Evolutionary conservation across 2,329 filamentous ascomycete species (phyloP).

Genomic region (Alternaria metachromatica): DNA sequence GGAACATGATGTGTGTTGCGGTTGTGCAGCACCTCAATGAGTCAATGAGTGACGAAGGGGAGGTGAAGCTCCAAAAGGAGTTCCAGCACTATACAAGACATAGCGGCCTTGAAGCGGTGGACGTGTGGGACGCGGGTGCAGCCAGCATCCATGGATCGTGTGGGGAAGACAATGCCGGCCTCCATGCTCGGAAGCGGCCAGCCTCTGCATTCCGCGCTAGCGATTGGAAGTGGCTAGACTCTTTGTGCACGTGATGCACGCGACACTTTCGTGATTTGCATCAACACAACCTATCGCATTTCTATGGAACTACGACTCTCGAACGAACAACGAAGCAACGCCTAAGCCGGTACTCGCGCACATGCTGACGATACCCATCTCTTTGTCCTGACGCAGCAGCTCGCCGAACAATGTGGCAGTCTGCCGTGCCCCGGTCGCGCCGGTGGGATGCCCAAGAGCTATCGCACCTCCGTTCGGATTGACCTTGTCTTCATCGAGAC

Average conservation of each 20-base stretch:
- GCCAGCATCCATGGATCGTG: slow-evolving; percentile 18
- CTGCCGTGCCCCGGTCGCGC: slow-evolving; percentile 76
- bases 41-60: slow-evolving; percentile 6
- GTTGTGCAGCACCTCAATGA: slow-evolving; percentile 6
- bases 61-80: slow-evolving; percentile 12
- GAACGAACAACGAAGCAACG: slow-evolving; percentile 41
- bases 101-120: slow-evolving; percentile 15
- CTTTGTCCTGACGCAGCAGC: slow-evolving; percentile 69
- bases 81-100: slow-evolving; percentile 12
- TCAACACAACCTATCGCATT: not conserved
- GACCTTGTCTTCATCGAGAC: slow-evolving; percentile 75
- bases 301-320: slow-evolving; percentile 27
- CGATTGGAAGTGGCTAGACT: not conserved
- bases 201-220: slow-evolving; percentile 3
- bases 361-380: slow-evolving; percentile 90
- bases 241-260: not conserved
- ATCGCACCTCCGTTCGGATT: slow-evolving; percentile 84
- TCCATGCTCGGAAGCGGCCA: not conserved
- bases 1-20: slow-evolving; percentile 34
- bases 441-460: slow-evolving; percentile 80
- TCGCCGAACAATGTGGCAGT: slow-evolving; percentile 81
- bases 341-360: slow-evolving; percentile 58
- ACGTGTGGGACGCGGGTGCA: slow-evolving; percentile 25
- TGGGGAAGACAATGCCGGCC: slow-evolving; percentile 31
- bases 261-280: not conserved